Percentiles rank a stretch among this genome's conserved stretches.
These are phyloP conservation scores for Fusarium foetens DNA, from an alignment of 2,329 filamentous ascomycete species.

Conservation along the genomic window DNA sequence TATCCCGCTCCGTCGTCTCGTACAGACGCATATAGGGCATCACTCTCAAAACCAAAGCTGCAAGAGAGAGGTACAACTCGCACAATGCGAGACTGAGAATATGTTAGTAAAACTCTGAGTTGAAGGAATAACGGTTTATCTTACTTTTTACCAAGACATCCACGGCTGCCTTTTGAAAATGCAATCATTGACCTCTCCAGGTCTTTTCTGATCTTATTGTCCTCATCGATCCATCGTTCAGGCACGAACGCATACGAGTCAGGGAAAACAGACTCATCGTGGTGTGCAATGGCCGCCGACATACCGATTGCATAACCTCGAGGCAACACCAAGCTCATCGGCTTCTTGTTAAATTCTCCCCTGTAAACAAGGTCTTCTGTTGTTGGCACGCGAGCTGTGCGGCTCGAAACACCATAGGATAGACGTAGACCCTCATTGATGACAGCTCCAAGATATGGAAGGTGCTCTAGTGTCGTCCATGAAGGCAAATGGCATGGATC, in stretches of 20 bases:
- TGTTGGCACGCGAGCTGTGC: slow-evolving; percentile 6
- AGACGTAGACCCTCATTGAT: slow-evolving; percentile 15
- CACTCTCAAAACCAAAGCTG: neutral
- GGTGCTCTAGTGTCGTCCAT: slow-evolving; percentile 12
- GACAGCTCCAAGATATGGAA: neutral
- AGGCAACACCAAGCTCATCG: neutral
- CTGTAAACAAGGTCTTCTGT: slow-evolving; percentile 6
- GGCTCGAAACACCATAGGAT: slow-evolving; percentile 13
- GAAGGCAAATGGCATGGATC: slow-evolving; percentile 12
- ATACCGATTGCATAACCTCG: slow-evolving; percentile 19
- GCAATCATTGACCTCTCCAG: slow-evolving; percentile 14
- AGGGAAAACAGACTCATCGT: slow-evolving; percentile 7
- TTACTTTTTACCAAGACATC: slow-evolving; percentile 27
- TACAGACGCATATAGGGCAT: slow-evolving; percentile 20
- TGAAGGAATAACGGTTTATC: neutral
- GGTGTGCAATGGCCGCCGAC: slow-evolving; percentile 12
- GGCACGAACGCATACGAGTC: slow-evolving; percentile 6
- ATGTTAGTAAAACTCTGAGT: neutral
- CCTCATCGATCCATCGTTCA: slow-evolving; percentile 13
- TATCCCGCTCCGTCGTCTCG: slow-evolving; percentile 5
- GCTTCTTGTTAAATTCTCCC: slow-evolving; percentile 18
- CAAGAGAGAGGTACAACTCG: slow-evolving; percentile 17
- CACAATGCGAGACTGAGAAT: slow-evolving; percentile 1
- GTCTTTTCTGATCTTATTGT: slow-evolving; percentile 1
- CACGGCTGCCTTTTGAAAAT: slow-evolving; percentile 10